A percentile compares a stretch with the other conserved stretches of the same genome.
Evolutionary conservation across 345 rosid species (phyloP).

Genomic region (Gossypium turneri): DNA sequence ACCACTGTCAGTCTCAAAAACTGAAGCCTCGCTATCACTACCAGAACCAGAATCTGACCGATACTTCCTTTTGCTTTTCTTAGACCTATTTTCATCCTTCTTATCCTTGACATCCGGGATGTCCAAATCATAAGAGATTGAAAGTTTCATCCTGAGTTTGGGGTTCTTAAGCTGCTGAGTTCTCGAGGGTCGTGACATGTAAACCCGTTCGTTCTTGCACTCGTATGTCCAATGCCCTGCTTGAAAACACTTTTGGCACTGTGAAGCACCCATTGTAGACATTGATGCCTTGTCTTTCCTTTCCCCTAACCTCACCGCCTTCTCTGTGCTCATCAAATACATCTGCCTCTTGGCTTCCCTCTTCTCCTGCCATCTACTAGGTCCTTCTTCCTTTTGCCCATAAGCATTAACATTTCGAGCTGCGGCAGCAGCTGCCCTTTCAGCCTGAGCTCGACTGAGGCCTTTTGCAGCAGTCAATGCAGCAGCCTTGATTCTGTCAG

Average conservation of each 20-base stretch:
- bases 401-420: constrained; percentile 93
- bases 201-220: constrained; percentile 92
- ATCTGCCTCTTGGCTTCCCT: constrained; percentile 94
- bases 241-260: constrained; percentile 92
- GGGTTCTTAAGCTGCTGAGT: constrained; percentile 96
- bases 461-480: constrained; percentile 87
- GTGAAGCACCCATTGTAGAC: constrained; percentile 49
- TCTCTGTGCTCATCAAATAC: constrained; percentile 98
- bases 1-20: constrained; percentile 78
- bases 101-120: constrained; percentile 38
- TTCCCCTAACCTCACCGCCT: constrained; percentile 86
- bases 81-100: constrained; percentile 43
- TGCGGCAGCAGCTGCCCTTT: constrained; percentile 89
- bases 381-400: constrained; percentile 99
- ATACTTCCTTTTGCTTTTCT: constrained; percentile 89
- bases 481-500: constrained; percentile 90
- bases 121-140: constrained; percentile 56
- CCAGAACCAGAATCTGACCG: constrained; percentile 55
- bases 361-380: constrained; percentile 98
- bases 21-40: constrained; percentile 87
- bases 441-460: constrained; percentile 95
- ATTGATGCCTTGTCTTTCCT: constrained; percentile 73
- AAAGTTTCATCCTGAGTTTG: constrained; percentile 58
- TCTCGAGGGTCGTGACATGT: constrained; percentile 85
- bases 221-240: constrained; percentile 95